Base-by-base conservation (phyloP, 345 rosid genomes). In the Psidium guajava region DNA sequence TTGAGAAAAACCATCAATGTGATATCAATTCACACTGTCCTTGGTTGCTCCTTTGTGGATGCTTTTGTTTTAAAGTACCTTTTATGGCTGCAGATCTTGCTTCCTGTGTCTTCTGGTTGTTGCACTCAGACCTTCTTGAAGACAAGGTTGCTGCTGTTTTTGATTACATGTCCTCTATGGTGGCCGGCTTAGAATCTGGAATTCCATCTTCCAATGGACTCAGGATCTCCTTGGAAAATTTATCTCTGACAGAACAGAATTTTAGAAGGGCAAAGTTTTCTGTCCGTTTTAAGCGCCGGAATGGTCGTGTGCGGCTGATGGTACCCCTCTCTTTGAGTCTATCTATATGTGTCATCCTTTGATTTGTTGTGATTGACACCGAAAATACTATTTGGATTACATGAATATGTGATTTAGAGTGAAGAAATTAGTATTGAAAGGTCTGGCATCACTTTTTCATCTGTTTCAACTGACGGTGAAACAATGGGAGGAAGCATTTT, bases 291-390 rank as follows among this genome's bases (percentile, higher is more conserved):
- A 97, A 97, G 91, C 94, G 93, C 86, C 92, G 98, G 77, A 97
- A 97, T 90, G 99, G 99, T 58, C 95, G 98, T 3, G 92, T 97
- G 57, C 91, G 95, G 80, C 88, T 91, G 82, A 90, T 92, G 99
- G 99, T 95, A 86, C 74, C 81, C 84, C 82, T 82, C 40, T 85
- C 85, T 82, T 25, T 64, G 21, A 40, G 21, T 44, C 32, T 6
- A 49, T 54, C 36, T 64, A 28, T 25, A 22, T 42, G 42, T 44
- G 25, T 55, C 56, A 81, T n/a, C 54, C 58, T 25, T 27, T 54
- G 25, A 61, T 44, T 32, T 61, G 54, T 36, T 40, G 51, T 82
- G 50, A 50, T 15, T 52, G 27, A 27, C 40, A 10, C 36, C 11
- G 12, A 36, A 36, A 84, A 58, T 85, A 74, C 85, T 84, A 27